Evolutionary conservation across 371 early-diverging fungal species (phyloP), one percentile per base, ranked within the genome.

Genomic region (Capillidium rhysosporum): DNA sequence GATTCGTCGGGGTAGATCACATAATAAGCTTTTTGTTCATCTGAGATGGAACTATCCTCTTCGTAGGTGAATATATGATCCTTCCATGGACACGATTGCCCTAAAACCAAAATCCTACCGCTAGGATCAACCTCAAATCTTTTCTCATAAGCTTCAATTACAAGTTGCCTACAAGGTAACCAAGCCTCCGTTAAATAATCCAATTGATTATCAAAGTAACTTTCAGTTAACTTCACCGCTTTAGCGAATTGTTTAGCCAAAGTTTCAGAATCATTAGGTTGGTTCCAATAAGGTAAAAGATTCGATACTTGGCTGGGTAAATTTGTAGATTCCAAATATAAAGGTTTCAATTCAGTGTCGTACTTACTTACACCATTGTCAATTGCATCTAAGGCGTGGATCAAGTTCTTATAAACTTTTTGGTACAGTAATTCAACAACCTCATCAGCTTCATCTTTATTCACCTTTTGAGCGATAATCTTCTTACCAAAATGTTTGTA

Each of bases 271-370:
- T 69, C 71, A 54, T 77, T 69, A 30, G 69, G 64, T 58, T 89
- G 76, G 61, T 92, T 92, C 94, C 94, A 93, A 67, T 79, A 76
- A 31, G 96, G 93, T 66, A 93, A 92, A 62, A 91, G 71, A n/a
- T 73, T 68, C 1, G 73, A 74, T 24, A 96, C 90, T 23, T 89
- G 75, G 16, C 76, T 59, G 9, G 84, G 70, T 31, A 92, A 66
- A n/a, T 72, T 73, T 1, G 94, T 93, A 31, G 70, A 66, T 56
- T 89, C 92, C 46, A 75, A 74, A 74, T 89, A 96, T 46, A 71
- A 69, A 9, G 90, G 82, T 41, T 79, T 71, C 23, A 88, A 56
- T 34, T 79, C 82, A 25, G 67, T 62, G 16, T 92, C 89, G 59
- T 88, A 92, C 55, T 76, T 81, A 29, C 75, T 69, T 44, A 94